Evolutionary conservation across 2,329 filamentous ascomycete genomes (phyloP).

Genomic region (Colletotrichum eremochloae): DNA sequence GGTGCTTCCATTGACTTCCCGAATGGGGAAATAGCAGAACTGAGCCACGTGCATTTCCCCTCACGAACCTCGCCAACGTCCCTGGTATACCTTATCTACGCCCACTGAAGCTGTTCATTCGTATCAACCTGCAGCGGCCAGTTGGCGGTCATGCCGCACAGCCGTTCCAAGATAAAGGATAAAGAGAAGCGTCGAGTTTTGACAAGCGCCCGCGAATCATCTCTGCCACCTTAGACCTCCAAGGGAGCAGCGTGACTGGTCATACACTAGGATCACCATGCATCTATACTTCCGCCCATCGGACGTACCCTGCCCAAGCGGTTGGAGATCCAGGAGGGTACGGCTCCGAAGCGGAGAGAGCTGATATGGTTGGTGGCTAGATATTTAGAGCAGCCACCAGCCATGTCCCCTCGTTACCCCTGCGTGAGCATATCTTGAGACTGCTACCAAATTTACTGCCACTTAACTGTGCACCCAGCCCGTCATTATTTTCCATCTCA

Average conservation of each 20-base stretch:
- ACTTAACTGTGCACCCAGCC: neutral
- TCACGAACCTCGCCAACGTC: slow-evolving; percentile 8
- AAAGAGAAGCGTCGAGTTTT: slow-evolving; percentile 6
- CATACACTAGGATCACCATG: slow-evolving; percentile 28
- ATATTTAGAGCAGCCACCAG: slow-evolving; percentile 7
- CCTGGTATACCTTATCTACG: slow-evolving; percentile 27
- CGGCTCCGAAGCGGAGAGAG: slow-evolving; percentile 16
- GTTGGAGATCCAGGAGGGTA: neutral
- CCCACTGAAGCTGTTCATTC: neutral
- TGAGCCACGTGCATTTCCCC: slow-evolving; percentile 18
- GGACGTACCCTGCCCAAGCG: slow-evolving; percentile 18
- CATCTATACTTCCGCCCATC: slow-evolving; percentile 34
- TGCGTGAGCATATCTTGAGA: neutral
- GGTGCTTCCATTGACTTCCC: slow-evolving; percentile 20
- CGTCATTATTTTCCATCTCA: neutral
- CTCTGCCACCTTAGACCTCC: slow-evolving; percentile 2
- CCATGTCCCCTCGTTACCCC: neutral
- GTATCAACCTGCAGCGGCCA: neutral
- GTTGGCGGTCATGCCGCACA: slow-evolving; percentile 4
- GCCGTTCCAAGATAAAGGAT: neutral
- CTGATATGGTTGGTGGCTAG: neutral
- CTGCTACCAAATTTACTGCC: neutral
- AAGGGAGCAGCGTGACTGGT: slow-evolving; percentile 10
- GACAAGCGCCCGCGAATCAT: slow-evolving; percentile 1
- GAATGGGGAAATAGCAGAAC: neutral